Base-by-base conservation (phyloP, 2,329 filamentous ascomycete genomes). In the Onygena corvina region DNA sequence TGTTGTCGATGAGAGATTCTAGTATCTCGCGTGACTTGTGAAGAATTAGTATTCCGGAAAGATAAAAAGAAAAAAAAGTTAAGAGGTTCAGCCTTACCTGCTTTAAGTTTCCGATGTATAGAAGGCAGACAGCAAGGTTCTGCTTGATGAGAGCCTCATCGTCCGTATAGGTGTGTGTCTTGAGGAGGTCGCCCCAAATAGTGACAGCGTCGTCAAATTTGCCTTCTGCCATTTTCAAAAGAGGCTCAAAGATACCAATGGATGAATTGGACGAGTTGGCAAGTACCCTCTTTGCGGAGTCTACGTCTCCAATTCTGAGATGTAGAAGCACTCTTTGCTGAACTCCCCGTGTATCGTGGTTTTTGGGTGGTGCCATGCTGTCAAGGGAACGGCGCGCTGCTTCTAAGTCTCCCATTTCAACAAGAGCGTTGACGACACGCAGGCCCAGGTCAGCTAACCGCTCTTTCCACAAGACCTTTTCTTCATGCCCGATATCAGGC, bases 61-160 rank as follows among this genome's bases (percentile, higher is more conserved):
- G 5, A 12, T n/a, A 47, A 42, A 38, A n/a, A 38, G 9, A 23
- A n/a, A 35, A 35, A 14, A 35, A 35, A 35, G 8, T n/a, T 20
- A 6, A 23, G 27, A 35, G 14, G 18, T 25, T 29, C 9, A 34
- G 30, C 63, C 69, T 54, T 67, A 84, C 82, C 71, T 87, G 78
- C 49, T 78, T 73, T 64, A 95, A 80, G 49, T 75, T 75, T 3
- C 89, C 88, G 0, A 81, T 78, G 61, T 96, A 96, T 0, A 96
- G 71, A 47, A 92, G 68, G 56, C 83, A 89, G 1, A 95, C 86
- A 0, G 87, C 88, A 40, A 84, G 70, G 60, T 96, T 96, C 50
- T 94, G 85, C 2, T 75, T 75, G 4, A 87, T 72, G 74, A 94
- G 83, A 57, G 85, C 81, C 51, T 84, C 77, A 21, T 69, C 63